These are phyloP conservation scores for Xylaria grammica DNA, from an alignment of 495 filamentous ascomycete genomes.

Conservation along the genomic window DNA sequence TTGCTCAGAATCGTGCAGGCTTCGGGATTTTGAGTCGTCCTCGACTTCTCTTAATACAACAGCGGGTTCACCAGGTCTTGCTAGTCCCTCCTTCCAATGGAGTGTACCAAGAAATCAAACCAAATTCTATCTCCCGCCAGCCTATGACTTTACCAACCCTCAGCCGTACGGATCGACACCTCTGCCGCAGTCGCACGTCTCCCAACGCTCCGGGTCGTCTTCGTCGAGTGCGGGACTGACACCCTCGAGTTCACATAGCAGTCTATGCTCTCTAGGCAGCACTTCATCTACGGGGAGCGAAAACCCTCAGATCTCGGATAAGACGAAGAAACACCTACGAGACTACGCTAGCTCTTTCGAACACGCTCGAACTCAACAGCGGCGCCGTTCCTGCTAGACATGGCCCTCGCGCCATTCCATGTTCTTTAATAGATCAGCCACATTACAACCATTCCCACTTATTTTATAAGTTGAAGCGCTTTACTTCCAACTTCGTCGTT, in stretches of 20 bases:
- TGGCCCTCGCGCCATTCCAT: slow-evolving; percentile 14
- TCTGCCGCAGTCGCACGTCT: slow-evolving; percentile 30
- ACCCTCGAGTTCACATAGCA: slow-evolving; percentile 84
- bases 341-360: slow-evolving; percentile 90
- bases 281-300: slow-evolving; percentile 54
- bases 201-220: slow-evolving; percentile 45
- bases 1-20: slow-evolving; percentile 90
- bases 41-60: slow-evolving; percentile 61
- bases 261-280: slow-evolving; percentile 78
- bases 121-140: slow-evolving; percentile 71
- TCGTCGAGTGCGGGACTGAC: slow-evolving; percentile 58
- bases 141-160: slow-evolving; percentile 68
- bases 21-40: slow-evolving; percentile 83
- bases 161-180: slow-evolving; percentile 52
- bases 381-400: slow-evolving; percentile 54
- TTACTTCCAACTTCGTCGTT: slow-evolving; percentile 32
- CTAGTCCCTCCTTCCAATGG: slow-evolving; percentile 51
- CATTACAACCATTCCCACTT: slow-evolving; percentile 34
- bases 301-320: slow-evolving; percentile 66
- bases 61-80: slow-evolving; percentile 56
- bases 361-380: slow-evolving; percentile 63
- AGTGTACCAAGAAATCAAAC: slow-evolving; percentile 43
- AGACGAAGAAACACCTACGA: slow-evolving; percentile 78
- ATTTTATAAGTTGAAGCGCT: slow-evolving; percentile 29
- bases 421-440: slow-evolving; percentile 25